Evolutionary conservation across 2,329 filamentous ascomycete species (phyloP).

Genomic region (Boeremia lycopersici): DNA sequence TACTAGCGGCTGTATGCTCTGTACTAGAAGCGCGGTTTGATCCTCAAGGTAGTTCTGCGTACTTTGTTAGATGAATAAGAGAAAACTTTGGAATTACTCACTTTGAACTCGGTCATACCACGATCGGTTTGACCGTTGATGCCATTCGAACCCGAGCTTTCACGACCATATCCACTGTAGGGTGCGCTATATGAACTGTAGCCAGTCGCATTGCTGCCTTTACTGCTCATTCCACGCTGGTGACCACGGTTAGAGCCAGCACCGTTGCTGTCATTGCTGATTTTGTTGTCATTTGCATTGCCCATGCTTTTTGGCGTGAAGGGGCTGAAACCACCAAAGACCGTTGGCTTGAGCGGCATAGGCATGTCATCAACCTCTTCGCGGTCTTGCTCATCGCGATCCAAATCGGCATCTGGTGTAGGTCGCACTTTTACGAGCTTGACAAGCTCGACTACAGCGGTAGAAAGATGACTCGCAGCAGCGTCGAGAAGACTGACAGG

Average conservation of each 20-base stretch:
- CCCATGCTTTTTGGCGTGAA: conserved; percentile 27
- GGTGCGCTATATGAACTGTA: conserved; percentile 47
- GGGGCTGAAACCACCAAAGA: conserved; percentile 19
- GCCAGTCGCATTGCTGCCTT: conserved; percentile 44
- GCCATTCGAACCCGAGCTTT: conserved; percentile 37
- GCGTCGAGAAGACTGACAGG: conserved; percentile 94
- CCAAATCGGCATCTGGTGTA: conserved; percentile 76
- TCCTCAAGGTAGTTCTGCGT: conserved; percentile 77
- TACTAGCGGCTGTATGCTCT: conserved; percentile 82
- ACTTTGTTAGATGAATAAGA: conserved; percentile 16
- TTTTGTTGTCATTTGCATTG: conserved; percentile 10
- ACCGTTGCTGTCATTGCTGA: conserved; percentile 4
- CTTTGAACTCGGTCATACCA: conserved; percentile 65
- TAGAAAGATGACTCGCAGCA: conserved; percentile 86
- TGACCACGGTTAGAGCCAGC: conserved; percentile 18
- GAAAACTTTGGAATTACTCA: conserved; percentile 40
- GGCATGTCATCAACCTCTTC: conserved; percentile 54
- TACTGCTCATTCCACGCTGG: conserved; percentile 34
- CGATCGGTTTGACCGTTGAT: conserved; percentile 31
- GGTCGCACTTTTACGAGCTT: conserved; percentile 81
- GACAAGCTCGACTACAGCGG: conserved; percentile 83
- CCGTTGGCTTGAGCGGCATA: conserved; percentile 42
- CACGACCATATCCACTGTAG: conserved; percentile 44
- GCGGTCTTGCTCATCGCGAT: conserved; percentile 65
- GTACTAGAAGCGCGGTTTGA: conserved; percentile 77